Percentiles rank a stretch among this genome's conserved stretches.
These are phyloP conservation scores for Cyberlindnera mycetangii DNA, from an alignment of 805 yeast species.

Conservation along the genomic window DNA sequence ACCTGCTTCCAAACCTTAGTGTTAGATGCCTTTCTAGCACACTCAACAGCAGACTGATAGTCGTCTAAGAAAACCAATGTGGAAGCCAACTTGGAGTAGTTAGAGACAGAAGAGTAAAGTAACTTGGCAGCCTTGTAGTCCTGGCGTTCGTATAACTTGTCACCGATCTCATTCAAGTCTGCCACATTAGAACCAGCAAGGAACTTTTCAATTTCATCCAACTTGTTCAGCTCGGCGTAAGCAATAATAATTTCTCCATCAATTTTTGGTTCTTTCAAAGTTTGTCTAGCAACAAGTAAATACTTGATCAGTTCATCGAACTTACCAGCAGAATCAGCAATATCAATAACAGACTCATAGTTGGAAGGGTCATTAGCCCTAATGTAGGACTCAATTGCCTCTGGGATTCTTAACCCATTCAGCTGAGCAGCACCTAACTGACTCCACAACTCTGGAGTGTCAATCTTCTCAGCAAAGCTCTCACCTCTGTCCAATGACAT, in stretches of 20 bases:
- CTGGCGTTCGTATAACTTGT: constrained; percentile 73
- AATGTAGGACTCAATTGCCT: constrained; percentile 88
- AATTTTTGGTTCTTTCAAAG: constrained; percentile 85
- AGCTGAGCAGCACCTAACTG: constrained; percentile 95
- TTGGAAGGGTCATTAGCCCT: constrained; percentile 90
- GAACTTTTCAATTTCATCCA: constrained; percentile 79
- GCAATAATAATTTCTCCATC: constrained; percentile 91
- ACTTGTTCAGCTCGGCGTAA: constrained; percentile 74
- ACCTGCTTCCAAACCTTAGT: constrained; percentile 96
- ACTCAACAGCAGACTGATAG: constrained; percentile 95
- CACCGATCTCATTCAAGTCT: constrained; percentile 88
- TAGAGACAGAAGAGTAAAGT: constrained; percentile 80
- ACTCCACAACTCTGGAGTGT: constrained; percentile 86
- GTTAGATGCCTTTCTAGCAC: constrained; percentile 97
- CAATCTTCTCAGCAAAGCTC: constrained; percentile 85
- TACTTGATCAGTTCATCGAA: constrained; percentile 88
- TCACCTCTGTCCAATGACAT: constrained; percentile 95
- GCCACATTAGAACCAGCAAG: constrained; percentile 90
- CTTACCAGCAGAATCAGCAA: constrained; percentile 93
- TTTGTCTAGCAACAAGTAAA: constrained; percentile 86
- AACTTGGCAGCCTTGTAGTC: constrained; percentile 93
- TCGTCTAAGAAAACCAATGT: constrained; percentile 89
- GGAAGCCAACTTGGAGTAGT: constrained; percentile 95
- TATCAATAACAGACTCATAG: constrained; percentile 88
- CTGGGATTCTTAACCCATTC: constrained; percentile 87